These are phyloP conservation scores for Eimeria necatrix DNA, from an alignment of 169 alveolate species.

Conservation along the genomic window DNA sequence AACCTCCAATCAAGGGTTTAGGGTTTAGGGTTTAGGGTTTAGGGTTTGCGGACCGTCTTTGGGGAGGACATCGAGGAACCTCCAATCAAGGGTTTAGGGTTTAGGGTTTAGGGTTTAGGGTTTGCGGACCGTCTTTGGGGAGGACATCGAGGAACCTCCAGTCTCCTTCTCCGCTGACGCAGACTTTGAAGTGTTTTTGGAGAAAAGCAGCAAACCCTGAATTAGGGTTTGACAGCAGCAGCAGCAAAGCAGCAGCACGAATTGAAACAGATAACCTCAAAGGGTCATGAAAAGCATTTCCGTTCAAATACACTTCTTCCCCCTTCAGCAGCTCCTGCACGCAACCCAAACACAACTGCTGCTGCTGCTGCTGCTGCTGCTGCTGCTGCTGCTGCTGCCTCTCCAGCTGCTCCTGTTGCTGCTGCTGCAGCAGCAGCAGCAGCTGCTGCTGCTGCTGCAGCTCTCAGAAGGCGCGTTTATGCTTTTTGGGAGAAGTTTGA, in stretches of 20 bases:
- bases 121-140: conserved; percentile 36
- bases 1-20: no score
- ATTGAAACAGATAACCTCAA: conserved; percentile 81
- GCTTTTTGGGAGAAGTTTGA: no score
- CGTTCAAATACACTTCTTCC: conserved; percentile 79
- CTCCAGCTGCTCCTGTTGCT: no score
- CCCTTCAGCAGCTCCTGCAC: conserved; percentile 43
- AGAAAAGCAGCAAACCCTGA: not conserved
- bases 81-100: not conserved
- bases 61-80: not conserved
- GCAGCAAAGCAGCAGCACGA: conserved; percentile 51
- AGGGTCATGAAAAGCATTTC: conserved; percentile 84
- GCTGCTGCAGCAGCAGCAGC: not conserved
- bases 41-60: conserved; percentile 37
- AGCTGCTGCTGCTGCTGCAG: no score
- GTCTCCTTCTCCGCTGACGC: conserved; percentile 71
- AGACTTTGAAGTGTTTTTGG: not conserved
- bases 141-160: conserved; percentile 60
- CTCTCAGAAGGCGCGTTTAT: no score
- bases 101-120: not conserved
- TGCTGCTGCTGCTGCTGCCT: no score
- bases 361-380: no score
- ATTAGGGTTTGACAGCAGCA: not conserved
- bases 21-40: conserved; percentile 60
- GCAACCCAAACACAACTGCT: not conserved